These are phyloP conservation scores for Suillus paluster DNA, from an alignment of 768 basidiomycete genomes.

Conservation along the genomic window DNA sequence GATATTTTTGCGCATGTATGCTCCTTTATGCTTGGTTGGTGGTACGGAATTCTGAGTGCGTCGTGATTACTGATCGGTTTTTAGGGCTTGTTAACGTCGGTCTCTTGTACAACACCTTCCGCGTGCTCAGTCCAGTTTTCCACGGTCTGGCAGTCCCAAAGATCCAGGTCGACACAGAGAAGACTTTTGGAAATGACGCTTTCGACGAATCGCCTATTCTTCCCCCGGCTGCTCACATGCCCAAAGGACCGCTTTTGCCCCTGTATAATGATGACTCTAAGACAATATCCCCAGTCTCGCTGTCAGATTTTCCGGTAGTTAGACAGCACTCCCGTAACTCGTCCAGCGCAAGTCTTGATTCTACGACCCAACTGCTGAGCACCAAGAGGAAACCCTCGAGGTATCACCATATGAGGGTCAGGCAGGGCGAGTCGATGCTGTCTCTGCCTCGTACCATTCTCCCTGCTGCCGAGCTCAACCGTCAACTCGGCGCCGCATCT, in stretches of 20 bases:
- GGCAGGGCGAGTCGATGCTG: background rate
- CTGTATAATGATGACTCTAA: slow-evolving; percentile 2
- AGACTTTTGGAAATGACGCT: slow-evolving; percentile 28
- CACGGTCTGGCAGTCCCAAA: slow-evolving; percentile 27
- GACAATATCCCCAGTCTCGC: background rate
- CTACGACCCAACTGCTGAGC: slow-evolving; percentile 16
- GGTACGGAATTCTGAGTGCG: background rate
- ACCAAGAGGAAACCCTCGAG: slow-evolving; percentile 15
- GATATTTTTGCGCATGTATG: slow-evolving; percentile 55
- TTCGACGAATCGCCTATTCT: slow-evolving; percentile 24
- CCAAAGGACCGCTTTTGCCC: slow-evolving; percentile 5
- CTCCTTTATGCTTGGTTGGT: slow-evolving; percentile 59
- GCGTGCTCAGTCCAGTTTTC: slow-evolving; percentile 60
- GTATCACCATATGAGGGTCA: slow-evolving; percentile 10
- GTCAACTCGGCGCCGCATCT: slow-evolving; percentile 14
- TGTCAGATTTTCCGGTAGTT: slow-evolving; percentile 6
- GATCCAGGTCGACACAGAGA: slow-evolving; percentile 15
- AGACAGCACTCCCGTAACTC: slow-evolving; percentile 15
- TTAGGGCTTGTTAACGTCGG: slow-evolving; percentile 67
- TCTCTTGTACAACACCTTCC: slow-evolving; percentile 72
- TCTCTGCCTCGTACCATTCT: slow-evolving; percentile 1
- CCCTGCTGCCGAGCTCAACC: slow-evolving; percentile 15
- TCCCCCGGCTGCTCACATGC: slow-evolving; percentile 11
- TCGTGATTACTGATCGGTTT: background rate
- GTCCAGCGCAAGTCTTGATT: slow-evolving; percentile 24